These are phyloP conservation scores for Apophysomyces elegans DNA, from an alignment of 371 early-diverging fungal species.

Conservation along the genomic window DNA sequence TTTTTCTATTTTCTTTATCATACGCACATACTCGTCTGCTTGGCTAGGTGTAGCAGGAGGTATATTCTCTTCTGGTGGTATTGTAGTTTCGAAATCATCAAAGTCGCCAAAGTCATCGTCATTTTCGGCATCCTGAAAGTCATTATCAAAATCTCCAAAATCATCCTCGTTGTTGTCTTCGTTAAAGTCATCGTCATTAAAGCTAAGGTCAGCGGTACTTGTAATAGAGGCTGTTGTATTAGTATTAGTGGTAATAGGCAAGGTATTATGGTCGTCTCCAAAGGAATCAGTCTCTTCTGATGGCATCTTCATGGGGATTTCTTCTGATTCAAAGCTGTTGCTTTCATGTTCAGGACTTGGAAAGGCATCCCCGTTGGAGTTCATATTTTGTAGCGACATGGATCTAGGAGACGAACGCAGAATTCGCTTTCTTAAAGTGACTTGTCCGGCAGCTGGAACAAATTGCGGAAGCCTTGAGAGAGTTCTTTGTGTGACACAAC, in stretches of 20 bases:
- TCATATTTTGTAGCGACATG: too few relatives aligned
- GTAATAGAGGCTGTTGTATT: not conserved
- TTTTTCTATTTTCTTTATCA: not conserved
- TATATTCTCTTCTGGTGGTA: not conserved
- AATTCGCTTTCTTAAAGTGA: too few relatives aligned
- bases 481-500: too few relatives aligned
- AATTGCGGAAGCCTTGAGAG: too few relatives aligned
- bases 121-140: constrained; percentile 11
- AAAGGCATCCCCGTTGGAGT: too few relatives aligned
- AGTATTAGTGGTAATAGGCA: constrained; percentile 2
- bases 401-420: too few relatives aligned
- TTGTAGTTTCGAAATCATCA: constrained; percentile 29
- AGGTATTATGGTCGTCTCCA: not conserved
- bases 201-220: not conserved
- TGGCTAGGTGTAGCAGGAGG: constrained; percentile 27
- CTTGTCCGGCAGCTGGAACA: too few relatives aligned
- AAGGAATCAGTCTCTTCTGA: too few relatives aligned
- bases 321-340: too few relatives aligned
- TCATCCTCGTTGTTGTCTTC: constrained; percentile 18
- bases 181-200: constrained; percentile 18
- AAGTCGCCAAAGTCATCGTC: constrained; percentile 41
- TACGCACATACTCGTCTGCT: constrained; percentile 42
- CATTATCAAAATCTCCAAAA: constrained; percentile 7
- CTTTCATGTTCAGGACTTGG: too few relatives aligned
- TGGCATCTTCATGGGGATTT: too few relatives aligned